Evolutionary conservation across 306 rosid genomes (phyloP), one percentile per base, ranked within the genome.

Genomic region (Vicia villosa): DNA sequence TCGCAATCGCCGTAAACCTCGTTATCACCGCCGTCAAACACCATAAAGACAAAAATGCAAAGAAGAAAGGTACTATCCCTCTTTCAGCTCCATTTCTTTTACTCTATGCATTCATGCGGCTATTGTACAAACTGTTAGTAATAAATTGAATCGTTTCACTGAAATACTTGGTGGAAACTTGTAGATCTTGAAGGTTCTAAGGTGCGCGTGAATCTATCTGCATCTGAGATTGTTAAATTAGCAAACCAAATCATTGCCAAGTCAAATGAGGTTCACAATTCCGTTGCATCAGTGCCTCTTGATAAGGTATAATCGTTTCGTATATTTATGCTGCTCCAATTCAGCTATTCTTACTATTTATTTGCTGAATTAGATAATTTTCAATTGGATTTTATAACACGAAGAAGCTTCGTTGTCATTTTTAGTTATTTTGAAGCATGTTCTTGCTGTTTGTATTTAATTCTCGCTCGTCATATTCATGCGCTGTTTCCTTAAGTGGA

Each of bases 261-360:
- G 85, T 94, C 99, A 28, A 88, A 87, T 32, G 72, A 84, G 79
- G 95, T 91, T 69, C 85, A 94, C 36, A 88, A 88, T 70, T 84
- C 84, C 7, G 87, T 94, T 70, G 99, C 96, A 3, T 83, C 95
- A 1, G 83, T 94, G 66, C 89, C 96, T 8, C 90, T 89, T 8
- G 88, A 87, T 32, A 94, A 90, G 97, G 98, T 94, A 63, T 32
- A 52, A 45, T 66, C 38, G 34, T 34, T 74, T 80, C 21, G 3
- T 22, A 19, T 54, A 19, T 7, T 15, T 43, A 9, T 72, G 42
- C 36, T 41, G 4, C 26, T 16, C 8, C 4, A 37, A 24, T n/a
- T n/a, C n/a, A n/a, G n/a, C n/a, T n/a, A n/a, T n/a, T n/a, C n/a
- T n/a, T n/a, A n/a, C n/a, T n/a, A n/a, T n/a, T n/a, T n/a, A n/a